Evolutionary conservation across 805 yeast species (phyloP).

Genomic region (Starmera caribaea): DNA sequence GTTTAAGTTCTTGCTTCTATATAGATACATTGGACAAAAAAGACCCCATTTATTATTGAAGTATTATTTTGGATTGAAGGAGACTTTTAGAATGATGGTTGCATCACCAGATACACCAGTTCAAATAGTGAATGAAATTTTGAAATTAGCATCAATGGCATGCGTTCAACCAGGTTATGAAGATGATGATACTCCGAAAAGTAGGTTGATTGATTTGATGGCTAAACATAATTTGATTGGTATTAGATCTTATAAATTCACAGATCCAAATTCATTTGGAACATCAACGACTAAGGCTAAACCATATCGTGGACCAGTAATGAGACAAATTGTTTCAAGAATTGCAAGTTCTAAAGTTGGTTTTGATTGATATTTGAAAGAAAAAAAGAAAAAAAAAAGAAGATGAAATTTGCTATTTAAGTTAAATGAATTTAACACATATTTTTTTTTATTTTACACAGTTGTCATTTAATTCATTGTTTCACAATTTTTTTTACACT

Average conservation of each 20-base stretch:
- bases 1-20: constrained; percentile 22
- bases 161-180: constrained; percentile 15
- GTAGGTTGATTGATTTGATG: constrained; percentile 3
- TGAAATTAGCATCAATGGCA: constrained; percentile 23
- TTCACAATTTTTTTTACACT: too few species aligned
- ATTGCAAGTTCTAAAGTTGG: constrained; percentile 4
- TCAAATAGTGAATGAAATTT: constrained; percentile 20
- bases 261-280: background rate
- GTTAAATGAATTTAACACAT: too few species aligned
- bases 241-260: constrained; percentile 5
- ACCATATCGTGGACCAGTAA: background rate
- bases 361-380: background rate
- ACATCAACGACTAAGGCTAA: background rate
- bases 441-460: too few species aligned
- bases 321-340: constrained; percentile 4
- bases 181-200: constrained; percentile 2
- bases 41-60: constrained; percentile 24
- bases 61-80: constrained; percentile 21
- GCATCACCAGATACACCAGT: constrained; percentile 6
- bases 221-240: constrained; percentile 5
- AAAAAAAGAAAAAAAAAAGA: too few species aligned
- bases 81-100: constrained; percentile 19
- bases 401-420: too few species aligned
- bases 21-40: constrained; percentile 21
- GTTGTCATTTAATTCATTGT: too few species aligned